Conservation (phyloP, 306 rosid genomes). For the Betula pendula region DNA sequence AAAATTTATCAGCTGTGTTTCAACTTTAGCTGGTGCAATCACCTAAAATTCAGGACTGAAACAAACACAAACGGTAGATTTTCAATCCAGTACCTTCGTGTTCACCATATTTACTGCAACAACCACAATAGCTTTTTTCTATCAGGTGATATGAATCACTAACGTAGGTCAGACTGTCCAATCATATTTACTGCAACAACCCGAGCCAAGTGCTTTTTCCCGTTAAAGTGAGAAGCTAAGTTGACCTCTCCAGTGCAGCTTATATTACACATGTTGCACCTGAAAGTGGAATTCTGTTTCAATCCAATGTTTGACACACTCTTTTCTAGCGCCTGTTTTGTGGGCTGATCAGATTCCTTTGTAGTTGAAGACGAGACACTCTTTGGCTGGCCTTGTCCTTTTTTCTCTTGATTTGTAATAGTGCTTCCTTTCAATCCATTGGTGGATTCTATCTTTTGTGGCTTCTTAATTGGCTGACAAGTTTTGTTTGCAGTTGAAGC, state of each 20-base stretch:
- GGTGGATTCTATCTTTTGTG: too few species aligned
- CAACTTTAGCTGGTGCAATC: background rate
- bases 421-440: too few species aligned
- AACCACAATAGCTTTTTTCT: background rate
- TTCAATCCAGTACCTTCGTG: background rate
- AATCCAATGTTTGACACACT: too few species aligned
- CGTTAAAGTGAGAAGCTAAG: constrained; percentile 32
- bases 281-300: background rate
- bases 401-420: too few species aligned
- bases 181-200: background rate
- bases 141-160: too few species aligned
- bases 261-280: constrained; percentile 39
- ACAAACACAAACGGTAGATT: background rate
- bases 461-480: too few species aligned
- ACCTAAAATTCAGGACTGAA: background rate
- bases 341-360: too few species aligned
- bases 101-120: background rate
- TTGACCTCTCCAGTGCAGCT: constrained; percentile 10
- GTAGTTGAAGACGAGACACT: too few species aligned
- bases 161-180: background rate
- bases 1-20: too few species aligned
- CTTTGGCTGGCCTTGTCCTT: too few species aligned
- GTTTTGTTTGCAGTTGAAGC: too few species aligned
- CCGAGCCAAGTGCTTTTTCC: constrained; percentile 43
- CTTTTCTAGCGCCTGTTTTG: too few species aligned